These are phyloP conservation scores for Fusarium tricinctum DNA, from an alignment of 2,329 filamentous ascomycete species.

Conservation along the genomic window DNA sequence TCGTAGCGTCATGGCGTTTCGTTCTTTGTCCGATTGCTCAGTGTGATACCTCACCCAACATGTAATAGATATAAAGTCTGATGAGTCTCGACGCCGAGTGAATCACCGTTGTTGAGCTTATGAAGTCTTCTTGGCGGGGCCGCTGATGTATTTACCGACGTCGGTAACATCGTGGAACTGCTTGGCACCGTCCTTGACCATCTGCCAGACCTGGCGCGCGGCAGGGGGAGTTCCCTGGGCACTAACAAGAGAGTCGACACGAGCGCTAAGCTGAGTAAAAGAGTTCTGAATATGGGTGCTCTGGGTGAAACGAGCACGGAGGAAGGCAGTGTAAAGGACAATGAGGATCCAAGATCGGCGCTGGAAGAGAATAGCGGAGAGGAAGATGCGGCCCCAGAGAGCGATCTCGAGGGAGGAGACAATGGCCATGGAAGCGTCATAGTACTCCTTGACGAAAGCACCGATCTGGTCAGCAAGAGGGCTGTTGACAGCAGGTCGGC, in stretches of 20 bases:
- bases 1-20: constrained; percentile 40
- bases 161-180: constrained; percentile 87
- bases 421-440: constrained; percentile 94
- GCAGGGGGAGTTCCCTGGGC: constrained; percentile 88
- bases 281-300: constrained; percentile 92
- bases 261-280: constrained; percentile 78
- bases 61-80: background rate
- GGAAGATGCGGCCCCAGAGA: constrained; percentile 85
- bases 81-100: constrained; percentile 11
- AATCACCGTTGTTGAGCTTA: constrained; percentile 45
- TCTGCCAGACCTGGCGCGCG: constrained; percentile 84
- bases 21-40: constrained; percentile 36
- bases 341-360: constrained; percentile 93
- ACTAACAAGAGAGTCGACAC: constrained; percentile 84
- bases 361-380: constrained; percentile 88
- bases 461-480: constrained; percentile 86
- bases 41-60: constrained; percentile 8
- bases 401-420: constrained; percentile 90
- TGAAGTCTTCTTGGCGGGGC: constrained; percentile 65
- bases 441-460: constrained; percentile 97
- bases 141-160: constrained; percentile 77
- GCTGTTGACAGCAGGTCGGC: constrained; percentile 63
- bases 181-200: constrained; percentile 78
- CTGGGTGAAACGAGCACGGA: constrained; percentile 90
- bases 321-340: constrained; percentile 88